Percentiles rank a stretch among this genome's conserved stretches.
Evolutionary conservation across 768 basidiomycete genomes (phyloP).

Genomic region (Fomitopsis serialis): DNA sequence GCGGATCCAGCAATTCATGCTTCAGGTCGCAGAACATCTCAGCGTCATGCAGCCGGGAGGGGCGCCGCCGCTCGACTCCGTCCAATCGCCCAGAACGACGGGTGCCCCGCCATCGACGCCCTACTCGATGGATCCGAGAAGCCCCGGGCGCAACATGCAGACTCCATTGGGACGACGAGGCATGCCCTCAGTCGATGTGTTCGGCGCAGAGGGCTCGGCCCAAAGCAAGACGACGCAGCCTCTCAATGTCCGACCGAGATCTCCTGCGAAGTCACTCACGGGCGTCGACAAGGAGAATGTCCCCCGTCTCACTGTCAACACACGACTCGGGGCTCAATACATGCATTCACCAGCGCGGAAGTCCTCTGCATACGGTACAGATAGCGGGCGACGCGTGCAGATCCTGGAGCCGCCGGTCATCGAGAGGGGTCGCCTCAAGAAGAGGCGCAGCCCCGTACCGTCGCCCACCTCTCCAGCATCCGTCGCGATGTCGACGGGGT

Average conservation of each 20-base stretch:
- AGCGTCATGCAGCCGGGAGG: conserved; percentile 54
- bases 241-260: conserved; percentile 32
- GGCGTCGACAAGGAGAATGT: conserved; percentile 58
- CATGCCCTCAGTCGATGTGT: neutral
- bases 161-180: neutral
- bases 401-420: conserved; percentile 44
- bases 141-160: conserved; percentile 7
- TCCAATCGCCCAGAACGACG: conserved; percentile 9
- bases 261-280: conserved; percentile 10
- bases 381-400: conserved; percentile 32
- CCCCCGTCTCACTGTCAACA: conserved; percentile 10
- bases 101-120: conserved; percentile 4
- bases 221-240: conserved; percentile 30
- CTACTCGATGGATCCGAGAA: neutral
- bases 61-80: conserved; percentile 4
- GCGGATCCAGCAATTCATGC: conserved; percentile 78
- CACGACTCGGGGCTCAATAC: conserved; percentile 1
- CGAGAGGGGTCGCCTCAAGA: conserved; percentile 15
- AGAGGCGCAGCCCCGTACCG: conserved; percentile 14
- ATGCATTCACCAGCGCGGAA: conserved; percentile 20
- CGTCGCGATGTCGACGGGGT: conserved; percentile 29
- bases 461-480: conserved; percentile 43
- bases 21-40: conserved; percentile 79
- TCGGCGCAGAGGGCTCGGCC: neutral
- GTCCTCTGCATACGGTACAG: conserved; percentile 39